Conservation (phyloP, 495 filamentous ascomycete species). For the Xeromyces bisporus region DNA sequence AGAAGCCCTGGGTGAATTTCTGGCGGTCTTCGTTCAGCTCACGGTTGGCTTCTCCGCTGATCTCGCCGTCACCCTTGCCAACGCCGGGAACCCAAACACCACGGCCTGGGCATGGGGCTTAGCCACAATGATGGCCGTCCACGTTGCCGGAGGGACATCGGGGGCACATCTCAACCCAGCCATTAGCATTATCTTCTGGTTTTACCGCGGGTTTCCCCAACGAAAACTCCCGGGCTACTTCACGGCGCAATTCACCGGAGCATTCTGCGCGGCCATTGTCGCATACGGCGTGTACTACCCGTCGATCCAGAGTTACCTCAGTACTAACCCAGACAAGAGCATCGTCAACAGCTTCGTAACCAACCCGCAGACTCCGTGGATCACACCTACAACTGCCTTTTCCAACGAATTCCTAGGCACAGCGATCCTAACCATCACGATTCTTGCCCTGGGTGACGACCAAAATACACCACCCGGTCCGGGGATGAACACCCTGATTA, state of each 20-base stretch:
- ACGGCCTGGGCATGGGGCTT: conserved; percentile 39
- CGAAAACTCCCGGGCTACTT: conserved; percentile 31
- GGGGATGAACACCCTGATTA: conserved; percentile 33
- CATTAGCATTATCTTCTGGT: conserved; percentile 30
- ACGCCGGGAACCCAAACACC: conserved; percentile 27
- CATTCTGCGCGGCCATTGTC: conserved; percentile 24
- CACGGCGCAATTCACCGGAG: conserved; percentile 29
- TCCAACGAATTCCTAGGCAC: conserved; percentile 35
- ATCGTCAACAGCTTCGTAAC: conserved; percentile 13
- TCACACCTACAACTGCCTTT: conserved; percentile 29
- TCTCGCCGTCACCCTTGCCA: conserved; percentile 29
- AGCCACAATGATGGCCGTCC: conserved; percentile 40
- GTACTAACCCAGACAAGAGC: conserved; percentile 11
- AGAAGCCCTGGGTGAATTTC: conserved; percentile 32
- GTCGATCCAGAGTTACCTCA: conserved; percentile 25
- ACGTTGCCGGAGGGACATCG: conserved; percentile 38
- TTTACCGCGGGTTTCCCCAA: conserved; percentile 36
- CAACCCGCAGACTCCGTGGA: conserved; percentile 24
- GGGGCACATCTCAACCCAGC: conserved; percentile 37
- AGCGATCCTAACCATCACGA: conserved; percentile 24
- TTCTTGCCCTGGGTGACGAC: conserved; percentile 38
- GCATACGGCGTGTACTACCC: conserved; percentile 35
- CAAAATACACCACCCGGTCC: conserved; percentile 37
- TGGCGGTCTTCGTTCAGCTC: conserved; percentile 28
- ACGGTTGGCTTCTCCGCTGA: conserved; percentile 32